A percentile compares a stretch with the other conserved stretches of the same genome.
These are phyloP conservation scores for Mucor sp. DNA, from an alignment of 371 early-diverging fungal species.

Conservation along the genomic window DNA sequence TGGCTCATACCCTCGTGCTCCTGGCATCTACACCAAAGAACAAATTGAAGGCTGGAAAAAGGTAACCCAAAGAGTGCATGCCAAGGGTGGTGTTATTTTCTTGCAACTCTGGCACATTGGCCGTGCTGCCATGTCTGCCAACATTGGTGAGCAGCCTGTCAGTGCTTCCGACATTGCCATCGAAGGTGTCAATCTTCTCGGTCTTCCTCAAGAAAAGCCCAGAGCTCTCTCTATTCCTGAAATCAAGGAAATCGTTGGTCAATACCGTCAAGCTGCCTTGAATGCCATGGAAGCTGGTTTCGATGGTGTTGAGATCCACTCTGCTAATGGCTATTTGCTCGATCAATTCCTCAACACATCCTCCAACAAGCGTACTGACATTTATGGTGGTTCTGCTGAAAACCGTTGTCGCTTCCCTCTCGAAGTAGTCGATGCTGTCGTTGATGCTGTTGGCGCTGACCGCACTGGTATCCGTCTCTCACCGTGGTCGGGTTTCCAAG, in stretches of 20 bases:
- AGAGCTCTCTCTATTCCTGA: constrained; percentile 62
- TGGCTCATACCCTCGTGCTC: constrained; percentile 36
- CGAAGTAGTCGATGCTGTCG: constrained; percentile 58
- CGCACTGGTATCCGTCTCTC: constrained; percentile 31
- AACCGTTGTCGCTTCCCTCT: constrained; percentile 70
- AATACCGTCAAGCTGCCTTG: constrained; percentile 59
- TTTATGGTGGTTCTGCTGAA: constrained; percentile 77
- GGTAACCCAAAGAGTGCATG: constrained; percentile 59
- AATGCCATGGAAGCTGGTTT: constrained; percentile 54
- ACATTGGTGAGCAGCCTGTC: constrained; percentile 17
- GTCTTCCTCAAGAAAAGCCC: constrained; percentile 13
- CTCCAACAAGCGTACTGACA: constrained; percentile 55
- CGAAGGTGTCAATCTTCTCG: neutral
- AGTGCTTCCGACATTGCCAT: constrained; percentile 13
- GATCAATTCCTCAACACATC: constrained; percentile 53
- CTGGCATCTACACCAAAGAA: constrained; percentile 41
- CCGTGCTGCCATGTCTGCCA: constrained; percentile 10
- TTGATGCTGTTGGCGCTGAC: constrained; percentile 34
- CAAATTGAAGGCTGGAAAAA: constrained; percentile 63
- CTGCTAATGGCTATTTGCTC: constrained; percentile 68
- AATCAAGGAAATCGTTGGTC: constrained; percentile 56
- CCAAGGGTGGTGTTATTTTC: constrained; percentile 57
- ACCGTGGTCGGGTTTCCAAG: constrained; percentile 29
- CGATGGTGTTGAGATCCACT: constrained; percentile 73
- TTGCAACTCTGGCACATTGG: constrained; percentile 62